These are phyloP conservation scores for slime mould (Dictyostelium discoideum) DNA, from an alignment of 78 protist genomes.

Conservation along the genomic window DNA sequence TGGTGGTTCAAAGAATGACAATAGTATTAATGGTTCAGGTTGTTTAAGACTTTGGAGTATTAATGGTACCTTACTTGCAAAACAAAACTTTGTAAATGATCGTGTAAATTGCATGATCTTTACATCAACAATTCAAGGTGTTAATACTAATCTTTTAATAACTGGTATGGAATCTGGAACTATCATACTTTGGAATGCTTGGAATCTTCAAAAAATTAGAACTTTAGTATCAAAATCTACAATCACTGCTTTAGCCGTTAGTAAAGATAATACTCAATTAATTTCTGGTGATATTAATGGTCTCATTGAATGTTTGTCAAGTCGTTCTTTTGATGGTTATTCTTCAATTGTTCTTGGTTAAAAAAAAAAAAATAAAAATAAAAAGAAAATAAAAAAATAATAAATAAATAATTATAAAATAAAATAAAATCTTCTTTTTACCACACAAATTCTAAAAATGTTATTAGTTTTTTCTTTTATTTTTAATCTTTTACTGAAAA, in stretches of 20 bases:
- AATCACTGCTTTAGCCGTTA: constrained; percentile 65
- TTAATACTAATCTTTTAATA: constrained; percentile 40
- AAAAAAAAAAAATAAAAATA: neutral
- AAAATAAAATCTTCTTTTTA: no score
- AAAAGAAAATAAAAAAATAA: neutral
- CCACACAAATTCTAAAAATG: no score
- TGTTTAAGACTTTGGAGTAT: constrained; percentile 46
- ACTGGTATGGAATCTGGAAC: constrained; percentile 80
- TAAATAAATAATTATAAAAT: no score
- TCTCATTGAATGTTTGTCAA: constrained; percentile 47
- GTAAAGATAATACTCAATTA: constrained; percentile 63
- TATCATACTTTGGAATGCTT: constrained; percentile 64
- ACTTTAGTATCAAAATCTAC: constrained; percentile 7
- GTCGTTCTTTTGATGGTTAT: constrained; percentile 5
- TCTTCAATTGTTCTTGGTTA: neutral
- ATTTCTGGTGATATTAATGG: constrained; percentile 64
- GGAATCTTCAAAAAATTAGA: constrained; percentile 29
- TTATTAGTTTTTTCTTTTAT: no score
- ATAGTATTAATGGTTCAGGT: neutral
- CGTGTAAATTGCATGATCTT: constrained; percentile 70
- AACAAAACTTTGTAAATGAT: constrained; percentile 14
- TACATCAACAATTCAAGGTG: constrained; percentile 57
- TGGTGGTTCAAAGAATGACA: neutral
- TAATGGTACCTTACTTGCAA: constrained; percentile 45
- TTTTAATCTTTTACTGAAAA: no score